Evolutionary conservation across 768 basidiomycete genomes (phyloP).

Genomic region (Suillus lakei): DNA sequence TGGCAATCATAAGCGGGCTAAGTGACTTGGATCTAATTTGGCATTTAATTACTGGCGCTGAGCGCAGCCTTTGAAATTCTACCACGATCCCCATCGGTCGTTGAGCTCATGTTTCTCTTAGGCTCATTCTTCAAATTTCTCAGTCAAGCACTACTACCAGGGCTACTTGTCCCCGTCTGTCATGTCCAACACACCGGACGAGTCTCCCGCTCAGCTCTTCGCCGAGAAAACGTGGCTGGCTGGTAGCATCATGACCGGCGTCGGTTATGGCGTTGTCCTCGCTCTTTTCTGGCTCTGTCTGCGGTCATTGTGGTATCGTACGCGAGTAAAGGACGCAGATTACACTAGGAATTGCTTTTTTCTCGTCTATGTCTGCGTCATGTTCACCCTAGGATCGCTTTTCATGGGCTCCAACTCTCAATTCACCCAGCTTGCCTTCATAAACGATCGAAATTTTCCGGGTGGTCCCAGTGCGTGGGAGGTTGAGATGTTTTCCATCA

Average conservation of each 20-base stretch:
- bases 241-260: constrained; percentile 29
- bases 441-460: constrained; percentile 29
- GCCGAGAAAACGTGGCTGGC: constrained; percentile 35
- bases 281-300: constrained; percentile 30
- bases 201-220: constrained; percentile 17
- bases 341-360: constrained; percentile 24
- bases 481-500: constrained; percentile 33
- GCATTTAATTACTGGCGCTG: no score
- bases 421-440: constrained; percentile 36
- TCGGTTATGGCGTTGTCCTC: constrained; percentile 31
- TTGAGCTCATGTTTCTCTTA: neutral
- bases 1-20: no score
- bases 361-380: constrained; percentile 25
- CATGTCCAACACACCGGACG: constrained; percentile 13
- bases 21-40: no score
- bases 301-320: constrained; percentile 21
- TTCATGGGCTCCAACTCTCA: constrained; percentile 30
- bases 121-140: neutral
- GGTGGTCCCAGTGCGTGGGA: constrained; percentile 31
- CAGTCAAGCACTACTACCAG: neutral
- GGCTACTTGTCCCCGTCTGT: neutral
- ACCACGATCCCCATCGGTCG: neutral
- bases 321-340: constrained; percentile 19
- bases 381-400: constrained; percentile 30
- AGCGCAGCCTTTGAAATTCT: neutral